Evolutionary conservation across 129 eudicot species (phyloP).

Genomic region (Escallonia rubra): DNA sequence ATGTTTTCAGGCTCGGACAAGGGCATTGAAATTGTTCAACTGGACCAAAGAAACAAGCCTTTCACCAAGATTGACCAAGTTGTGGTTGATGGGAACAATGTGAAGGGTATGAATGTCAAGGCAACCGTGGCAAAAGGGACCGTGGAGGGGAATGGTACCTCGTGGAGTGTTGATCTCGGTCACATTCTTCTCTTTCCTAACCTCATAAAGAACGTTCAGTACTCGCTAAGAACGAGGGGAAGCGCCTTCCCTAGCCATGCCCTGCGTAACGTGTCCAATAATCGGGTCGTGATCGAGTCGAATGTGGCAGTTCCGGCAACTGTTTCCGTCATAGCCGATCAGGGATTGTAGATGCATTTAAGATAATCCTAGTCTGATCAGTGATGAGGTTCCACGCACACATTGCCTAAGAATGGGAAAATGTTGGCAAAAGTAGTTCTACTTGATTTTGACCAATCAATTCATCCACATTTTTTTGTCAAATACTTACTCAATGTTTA

Average conservation of each 20-base stretch:
- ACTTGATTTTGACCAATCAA: too few relatives aligned
- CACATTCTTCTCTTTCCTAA: constrained; percentile 47
- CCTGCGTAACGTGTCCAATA: constrained; percentile 52
- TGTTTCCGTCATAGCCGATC: constrained; percentile 61
- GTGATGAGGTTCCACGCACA: too few relatives aligned
- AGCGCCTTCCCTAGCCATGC: constrained; percentile 52
- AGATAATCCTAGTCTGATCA: too few relatives aligned
- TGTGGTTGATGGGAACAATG: constrained; percentile 52
- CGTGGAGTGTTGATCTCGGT: constrained; percentile 58
- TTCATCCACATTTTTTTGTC: too few relatives aligned
- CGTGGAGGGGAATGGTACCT: constrained; percentile 41
- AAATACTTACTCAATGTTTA: too few relatives aligned
- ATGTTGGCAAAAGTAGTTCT: too few relatives aligned
- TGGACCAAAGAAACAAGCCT: constrained; percentile 42
- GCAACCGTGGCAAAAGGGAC: constrained; percentile 54
- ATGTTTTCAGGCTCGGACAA: constrained; percentile 72
- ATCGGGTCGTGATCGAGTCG: constrained; percentile 57
- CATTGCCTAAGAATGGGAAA: too few relatives aligned
- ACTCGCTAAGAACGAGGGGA: constrained; percentile 43
- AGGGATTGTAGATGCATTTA: constrained; percentile 28
- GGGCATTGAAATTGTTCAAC: constrained; percentile 60
- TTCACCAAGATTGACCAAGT: constrained; percentile 62
- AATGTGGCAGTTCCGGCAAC: constrained; percentile 40
- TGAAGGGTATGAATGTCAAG: constrained; percentile 63
- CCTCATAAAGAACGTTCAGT: constrained; percentile 51